Evolutionary conservation across 164 flowering plant species (phyloP), one percentile per base, ranked within the genome.

Genomic region (Vitis labrusca): DNA sequence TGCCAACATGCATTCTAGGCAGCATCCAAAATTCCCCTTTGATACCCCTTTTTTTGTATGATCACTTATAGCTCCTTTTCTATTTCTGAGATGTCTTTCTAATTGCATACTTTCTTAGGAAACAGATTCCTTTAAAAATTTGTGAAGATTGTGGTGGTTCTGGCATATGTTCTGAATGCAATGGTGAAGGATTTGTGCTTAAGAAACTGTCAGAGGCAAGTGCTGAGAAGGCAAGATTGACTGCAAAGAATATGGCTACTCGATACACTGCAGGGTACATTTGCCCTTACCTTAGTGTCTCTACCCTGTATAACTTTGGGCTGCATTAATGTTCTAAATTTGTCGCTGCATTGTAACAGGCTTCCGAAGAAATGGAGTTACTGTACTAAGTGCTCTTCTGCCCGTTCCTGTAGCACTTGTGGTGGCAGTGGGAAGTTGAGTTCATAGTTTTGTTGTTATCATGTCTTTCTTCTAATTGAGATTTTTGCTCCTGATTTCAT

Each of bases 341-440:
- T 10, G 30, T 44, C 14, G 15, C 30, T 66, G 55, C 19, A 2
- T 64, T 66, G 65, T 49, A 6, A 70, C 85, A 95, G 99, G 89
- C 94, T 95, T 70, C 98, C 99, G 3, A 91, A 90, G 80, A 95
- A 95, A 83, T 95, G 99, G 99, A 91, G 92, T 77, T 93, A 95
- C 84, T 93, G 98, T 64, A 83, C 92, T 54, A 91, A 88, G 65
- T 95, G 98, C 83, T 88, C 96, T 16, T 89, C 98, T 60, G 71
- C 92, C 47, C 84, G 98, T 63, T 88, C 94, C 12, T 95, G 99
- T 71, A 78, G 37, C 30, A 74, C 85, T 11, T 95, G 99, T 70
- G 90, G 80, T 59, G 99, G 99, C 47, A 74, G 86, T 68, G 99
- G 99, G 47, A 89, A 84, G 75, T 60, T 85, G 58, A 76, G 68